Conservation (phyloP, 306 rosid species). For the peach (Prunus persica) region Prunus_persica_NCBIv2 NC_034009.1:23603501-23604000, state of each 20-base stretch:
- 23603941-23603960: conserved; percentile 3
- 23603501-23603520: conserved; percentile 45
- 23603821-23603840: conserved; percentile 13
- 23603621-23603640: conserved; percentile 47
- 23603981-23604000: conserved; percentile 16
- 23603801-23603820: neutral
- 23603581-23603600: conserved; percentile 19
- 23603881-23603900: neutral
- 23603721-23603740: conserved; percentile 51
- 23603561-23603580: conserved; percentile 32
- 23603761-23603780: neutral
- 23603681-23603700: conserved; percentile 61
- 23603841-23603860: conserved; percentile 17
- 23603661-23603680: conserved; percentile 57
- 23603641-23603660: conserved; percentile 62
- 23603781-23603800: conserved; percentile 5
- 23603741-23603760: neutral
- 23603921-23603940: conserved; percentile 1
- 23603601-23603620: conserved; percentile 38
- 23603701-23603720: conserved; percentile 68
- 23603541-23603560: conserved; percentile 46
- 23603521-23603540: conserved; percentile 59
- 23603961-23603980: neutral
- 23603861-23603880: conserved; percentile 9
- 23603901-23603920: neutral